Base-by-base conservation (phyloP, 1,284 basidiomycete species). In the Microbotryomycetes sp. region DNA sequence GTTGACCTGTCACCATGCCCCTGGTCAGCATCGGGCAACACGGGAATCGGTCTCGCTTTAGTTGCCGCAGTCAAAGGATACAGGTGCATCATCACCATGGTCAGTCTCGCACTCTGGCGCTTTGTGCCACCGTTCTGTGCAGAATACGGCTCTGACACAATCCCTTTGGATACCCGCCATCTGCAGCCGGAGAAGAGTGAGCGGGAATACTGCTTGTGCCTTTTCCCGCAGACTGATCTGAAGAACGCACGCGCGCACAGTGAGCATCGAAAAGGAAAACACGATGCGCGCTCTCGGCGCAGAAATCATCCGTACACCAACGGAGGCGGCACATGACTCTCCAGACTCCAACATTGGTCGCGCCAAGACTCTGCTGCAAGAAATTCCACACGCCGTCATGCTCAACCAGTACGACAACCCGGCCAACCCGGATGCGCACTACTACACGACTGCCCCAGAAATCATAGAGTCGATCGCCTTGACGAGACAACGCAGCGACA, bases 191-290 rank as follows among this genome's bases (percentile, higher is more conserved):
- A 41, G 35, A 41, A 41, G 35, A 41, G 35, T 41, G 35, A 41
- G 35, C 18, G n/a, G n/a, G n/a, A n/a, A n/a, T n/a, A n/a, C n/a
- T n/a, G n/a, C n/a, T n/a, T n/a, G n/a, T n/a, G n/a, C n/a, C n/a
- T n/a, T n/a, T n/a, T n/a, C n/a, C n/a, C n/a, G n/a, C n/a, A n/a
- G n/a, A n/a, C n/a, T n/a, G n/a, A n/a, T n/a, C n/a, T n/a, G n/a
- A n/a, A n/a, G 35, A 41, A 41, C 35, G 35, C 18, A 41, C 35
- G 11, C 35, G 11, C 18, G 9, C 35, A 18, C 35, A 41, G 35
- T 97, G 94, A 91, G 88, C 4, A 77, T 86, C 61, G 93, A 98
- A 78, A 98, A 98, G 77, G 91, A 94, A 78, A 89, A 90, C 11
- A 84, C 90, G 45, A 80, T 98, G 50, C 85, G 88, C 59, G 91